phyloP scores from a whole-genome alignment of 495 filamentous ascomycete genomes.

The Penicillium silybi region DNA sequence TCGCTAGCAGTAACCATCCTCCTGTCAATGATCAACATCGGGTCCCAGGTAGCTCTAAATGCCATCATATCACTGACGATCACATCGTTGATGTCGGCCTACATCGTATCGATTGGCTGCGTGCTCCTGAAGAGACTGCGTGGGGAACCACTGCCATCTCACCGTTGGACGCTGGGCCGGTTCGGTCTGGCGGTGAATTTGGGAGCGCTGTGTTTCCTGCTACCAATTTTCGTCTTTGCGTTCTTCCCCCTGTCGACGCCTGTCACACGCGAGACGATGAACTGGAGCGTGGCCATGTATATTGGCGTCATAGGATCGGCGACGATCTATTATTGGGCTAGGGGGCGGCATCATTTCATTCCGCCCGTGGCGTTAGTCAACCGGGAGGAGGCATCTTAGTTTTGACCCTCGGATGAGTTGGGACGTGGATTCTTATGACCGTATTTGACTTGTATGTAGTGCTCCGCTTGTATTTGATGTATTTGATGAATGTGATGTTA shows the following conservation, averaged over 20 bases:
- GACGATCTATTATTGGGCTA: constrained; percentile 39
- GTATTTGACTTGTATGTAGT: not conserved
- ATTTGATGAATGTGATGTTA: not conserved
- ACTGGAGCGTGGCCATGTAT: constrained; percentile 49
- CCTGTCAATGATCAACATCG: constrained; percentile 50
- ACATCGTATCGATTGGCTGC: constrained; percentile 5
- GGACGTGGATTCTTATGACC: not conserved
- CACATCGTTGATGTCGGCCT: constrained; percentile 4
- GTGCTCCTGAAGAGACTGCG: constrained; percentile 3
- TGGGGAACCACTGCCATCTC: not conserved
- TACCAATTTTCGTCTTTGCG: constrained; percentile 48
- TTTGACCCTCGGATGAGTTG: not conserved
- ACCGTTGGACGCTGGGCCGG: constrained; percentile 9
- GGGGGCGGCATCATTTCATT: constrained; percentile 41
- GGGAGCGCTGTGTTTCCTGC: constrained; percentile 36
- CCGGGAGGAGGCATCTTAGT: constrained; percentile 21
- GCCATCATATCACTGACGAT: constrained; percentile 41
- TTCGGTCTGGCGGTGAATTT: constrained; percentile 47
- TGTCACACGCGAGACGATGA: constrained; percentile 42
- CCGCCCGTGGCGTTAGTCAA: constrained; percentile 43
- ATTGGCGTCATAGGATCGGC: constrained; percentile 43
- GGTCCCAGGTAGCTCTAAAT: constrained; percentile 41
- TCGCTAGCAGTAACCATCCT: constrained; percentile 40
- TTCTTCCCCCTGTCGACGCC: constrained; percentile 48
- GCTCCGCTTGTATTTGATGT: not conserved